Conservation (phyloP, 2,329 filamentous ascomycete species). For the Diaporthe citriasiana region DNA sequence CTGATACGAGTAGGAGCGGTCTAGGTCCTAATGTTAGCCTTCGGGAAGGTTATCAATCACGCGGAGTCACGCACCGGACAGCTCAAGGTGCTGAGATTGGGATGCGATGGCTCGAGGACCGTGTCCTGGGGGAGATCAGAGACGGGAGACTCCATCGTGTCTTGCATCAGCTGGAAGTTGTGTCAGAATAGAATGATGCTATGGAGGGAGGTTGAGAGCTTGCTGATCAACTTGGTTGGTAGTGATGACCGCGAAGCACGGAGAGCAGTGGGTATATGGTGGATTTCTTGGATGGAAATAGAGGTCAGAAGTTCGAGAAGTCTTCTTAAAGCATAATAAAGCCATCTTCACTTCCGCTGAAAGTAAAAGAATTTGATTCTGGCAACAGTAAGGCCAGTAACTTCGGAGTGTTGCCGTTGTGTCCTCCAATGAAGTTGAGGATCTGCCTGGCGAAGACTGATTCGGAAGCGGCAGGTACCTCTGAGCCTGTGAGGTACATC, state of each 20-base stretch:
- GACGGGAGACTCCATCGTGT: not conserved
- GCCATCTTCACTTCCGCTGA: too few relatives aligned
- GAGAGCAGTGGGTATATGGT: not conserved
- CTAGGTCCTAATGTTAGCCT: not conserved
- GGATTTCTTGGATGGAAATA: too few relatives aligned
- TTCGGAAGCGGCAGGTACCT: not conserved
- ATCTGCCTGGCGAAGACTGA: not conserved
- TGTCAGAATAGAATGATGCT: not conserved
- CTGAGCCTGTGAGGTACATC: not conserved
- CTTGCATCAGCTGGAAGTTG: not conserved
- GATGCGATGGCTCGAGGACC: not conserved
- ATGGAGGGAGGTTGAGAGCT: not conserved
- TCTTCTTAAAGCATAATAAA: too few relatives aligned
- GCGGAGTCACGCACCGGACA: not conserved
- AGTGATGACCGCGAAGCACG: not conserved
- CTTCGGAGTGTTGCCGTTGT: not conserved
- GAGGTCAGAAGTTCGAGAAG: not conserved
- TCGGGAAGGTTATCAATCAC: accelerated
- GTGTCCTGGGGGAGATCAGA: accelerated
- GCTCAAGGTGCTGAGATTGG: not conserved
- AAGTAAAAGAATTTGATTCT: too few relatives aligned
- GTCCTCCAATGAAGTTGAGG: not conserved
- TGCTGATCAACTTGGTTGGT: not conserved
- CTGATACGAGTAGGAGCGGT: not conserved
- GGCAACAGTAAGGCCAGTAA: too few relatives aligned